phyloP scores from a whole-genome alignment of 2,329 filamentous ascomycete genomes.

The Arthroderma sp. region DNA sequence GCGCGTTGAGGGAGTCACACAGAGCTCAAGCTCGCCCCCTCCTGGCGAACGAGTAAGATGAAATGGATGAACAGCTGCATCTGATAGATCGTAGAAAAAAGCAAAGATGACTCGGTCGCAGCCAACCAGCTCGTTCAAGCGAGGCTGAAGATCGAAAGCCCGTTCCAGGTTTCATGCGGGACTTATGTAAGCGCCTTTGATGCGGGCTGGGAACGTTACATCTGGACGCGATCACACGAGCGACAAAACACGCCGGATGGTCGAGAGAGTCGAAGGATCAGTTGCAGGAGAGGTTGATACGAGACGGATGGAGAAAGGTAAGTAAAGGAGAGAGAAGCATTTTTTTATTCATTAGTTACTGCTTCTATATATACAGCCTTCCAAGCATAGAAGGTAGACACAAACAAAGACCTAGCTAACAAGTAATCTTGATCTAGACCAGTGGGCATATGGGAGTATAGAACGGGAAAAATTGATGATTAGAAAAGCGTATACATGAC shows the following conservation, averaged over 20 bases:
- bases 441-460: neutral
- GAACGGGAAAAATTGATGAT: neutral
- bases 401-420: neutral
- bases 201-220: neutral
- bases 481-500: conserved; percentile 4
- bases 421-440: neutral
- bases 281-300: neutral
- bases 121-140: neutral
- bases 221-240: neutral
- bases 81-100: conserved; percentile 5
- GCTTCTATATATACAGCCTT: conserved; percentile 4
- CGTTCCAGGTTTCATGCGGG: neutral
- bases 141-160: neutral
- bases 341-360: neutral
- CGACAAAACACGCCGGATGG: neutral
- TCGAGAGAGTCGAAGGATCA: neutral
- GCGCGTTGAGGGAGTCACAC: neutral
- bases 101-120: neutral
- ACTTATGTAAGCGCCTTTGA: neutral
- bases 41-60: neutral
- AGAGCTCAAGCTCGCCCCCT: neutral
- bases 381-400: neutral
- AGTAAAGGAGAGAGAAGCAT: neutral
- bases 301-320: too few relatives aligned
- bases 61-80: neutral